Conservation (phyloP, 1,284 basidiomycete species). For the Ustanciosporium gigantosporum region DNA sequence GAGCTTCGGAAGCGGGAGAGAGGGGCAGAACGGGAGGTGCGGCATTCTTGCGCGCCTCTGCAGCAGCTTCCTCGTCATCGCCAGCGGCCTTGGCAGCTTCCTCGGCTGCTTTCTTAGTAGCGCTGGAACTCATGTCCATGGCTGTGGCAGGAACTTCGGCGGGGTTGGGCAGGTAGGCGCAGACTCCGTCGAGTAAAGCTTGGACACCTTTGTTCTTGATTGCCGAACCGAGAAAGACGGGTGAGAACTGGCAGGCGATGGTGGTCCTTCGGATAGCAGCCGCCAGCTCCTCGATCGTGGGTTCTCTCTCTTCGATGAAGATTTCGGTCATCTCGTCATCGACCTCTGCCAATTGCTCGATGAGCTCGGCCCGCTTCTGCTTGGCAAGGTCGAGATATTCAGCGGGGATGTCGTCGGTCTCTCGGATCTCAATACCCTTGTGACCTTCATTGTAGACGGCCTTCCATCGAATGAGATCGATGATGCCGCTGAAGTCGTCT, state of each 20-base stretch:
- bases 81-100: conserved; percentile 40
- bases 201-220: conserved; percentile 98
- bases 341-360: conserved; percentile 93
- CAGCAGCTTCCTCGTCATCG: conserved; percentile 40
- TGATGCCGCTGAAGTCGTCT: conserved; percentile 82
- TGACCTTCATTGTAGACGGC: conserved; percentile 90
- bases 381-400: conserved; percentile 64
- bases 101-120: conserved; percentile 46
- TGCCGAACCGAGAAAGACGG: conserved; percentile 95
- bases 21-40: conserved; percentile 46
- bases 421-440: conserved; percentile 84
- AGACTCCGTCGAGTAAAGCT: conserved; percentile 89
- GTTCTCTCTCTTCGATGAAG: conserved; percentile 72
- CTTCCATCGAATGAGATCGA: conserved; percentile 94
- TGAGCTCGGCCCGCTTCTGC: conserved; percentile 71
- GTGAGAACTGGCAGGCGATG: conserved; percentile 84
- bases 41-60: conserved; percentile 45
- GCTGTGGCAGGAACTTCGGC: conserved; percentile 79
- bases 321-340: conserved; percentile 93
- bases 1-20: conserved; percentile 67
- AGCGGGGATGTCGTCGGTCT: conserved; percentile 85
- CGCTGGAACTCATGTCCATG: conserved; percentile 75
- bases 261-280: conserved; percentile 86
- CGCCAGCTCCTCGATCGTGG: conserved; percentile 70
- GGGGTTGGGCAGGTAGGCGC: conserved; percentile 91